A percentile compares a stretch with the other conserved stretches of the same genome.
These are phyloP conservation scores for Nicotiana obtusifolia DNA, from an alignment of 257 asterid genomes.

Conservation along the genomic window DNA sequence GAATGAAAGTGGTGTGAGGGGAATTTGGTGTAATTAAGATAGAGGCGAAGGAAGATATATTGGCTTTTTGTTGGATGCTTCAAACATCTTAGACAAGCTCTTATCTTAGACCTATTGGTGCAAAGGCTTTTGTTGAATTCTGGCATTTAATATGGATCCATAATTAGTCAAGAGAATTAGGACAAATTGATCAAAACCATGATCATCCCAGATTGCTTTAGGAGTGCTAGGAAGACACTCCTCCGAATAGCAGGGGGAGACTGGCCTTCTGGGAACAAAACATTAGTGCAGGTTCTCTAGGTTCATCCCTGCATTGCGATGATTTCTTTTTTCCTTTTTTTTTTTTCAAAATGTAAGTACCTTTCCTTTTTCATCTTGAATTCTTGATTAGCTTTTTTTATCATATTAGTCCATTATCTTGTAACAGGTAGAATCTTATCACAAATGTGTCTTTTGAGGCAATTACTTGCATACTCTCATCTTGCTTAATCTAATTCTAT, in stretches of 20 bases:
- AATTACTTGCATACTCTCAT: neutral
- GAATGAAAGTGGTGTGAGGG: neutral
- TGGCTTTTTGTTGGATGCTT: neutral
- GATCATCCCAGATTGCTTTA: neutral
- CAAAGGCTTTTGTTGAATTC: neutral
- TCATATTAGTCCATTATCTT: neutral
- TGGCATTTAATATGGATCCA: neutral
- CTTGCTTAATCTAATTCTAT: neutral
- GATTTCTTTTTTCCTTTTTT: neutral
- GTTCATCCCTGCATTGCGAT: neutral
- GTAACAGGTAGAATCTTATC: neutral
- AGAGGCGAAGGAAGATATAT: constrained; percentile 2
- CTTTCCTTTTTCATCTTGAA: neutral
- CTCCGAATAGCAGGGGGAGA: neutral
- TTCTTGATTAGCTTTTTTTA: neutral
- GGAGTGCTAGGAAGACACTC: neutral
- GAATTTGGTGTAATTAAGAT: neutral
- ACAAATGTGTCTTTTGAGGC: neutral
- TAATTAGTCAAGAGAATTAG: neutral
- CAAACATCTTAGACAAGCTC: neutral
- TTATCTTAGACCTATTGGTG: neutral
- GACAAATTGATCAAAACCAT: neutral
- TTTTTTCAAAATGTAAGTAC: neutral
- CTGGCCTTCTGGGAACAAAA: neutral
- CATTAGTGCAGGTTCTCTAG: neutral